Conservation (phyloP, 2,329 filamentous ascomycete genomes). For the Phialocephala subalpina region DNA sequence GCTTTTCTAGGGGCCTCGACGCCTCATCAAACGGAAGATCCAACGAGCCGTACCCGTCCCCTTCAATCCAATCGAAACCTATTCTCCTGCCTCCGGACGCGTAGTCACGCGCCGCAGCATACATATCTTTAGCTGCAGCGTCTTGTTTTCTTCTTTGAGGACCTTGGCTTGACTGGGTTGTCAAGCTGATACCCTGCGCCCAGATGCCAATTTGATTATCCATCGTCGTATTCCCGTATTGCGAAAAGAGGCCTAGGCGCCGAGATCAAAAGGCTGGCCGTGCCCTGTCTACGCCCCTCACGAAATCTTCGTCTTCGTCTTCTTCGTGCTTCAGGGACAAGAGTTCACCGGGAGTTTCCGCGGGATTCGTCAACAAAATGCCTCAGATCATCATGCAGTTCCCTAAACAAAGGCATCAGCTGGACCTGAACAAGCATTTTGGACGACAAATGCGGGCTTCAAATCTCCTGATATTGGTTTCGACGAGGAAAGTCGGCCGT, state of each 20-base stretch:
- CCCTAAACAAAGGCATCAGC: slow-evolving; percentile 20
- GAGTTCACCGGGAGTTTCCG: slow-evolving; percentile 15
- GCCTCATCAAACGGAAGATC: slow-evolving; percentile 10
- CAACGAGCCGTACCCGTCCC: background rate
- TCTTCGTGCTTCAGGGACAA: slow-evolving; percentile 10
- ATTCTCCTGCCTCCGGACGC: background rate
- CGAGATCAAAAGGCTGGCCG: slow-evolving; percentile 12
- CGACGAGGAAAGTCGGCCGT: background rate
- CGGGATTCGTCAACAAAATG: slow-evolving; percentile 25
- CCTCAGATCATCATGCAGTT: slow-evolving; percentile 28
- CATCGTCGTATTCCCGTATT: slow-evolving; percentile 9
- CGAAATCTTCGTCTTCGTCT: background rate
- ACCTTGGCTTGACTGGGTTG: background rate
- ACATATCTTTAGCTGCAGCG: background rate
- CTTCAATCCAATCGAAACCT: background rate
- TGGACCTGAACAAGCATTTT: slow-evolving; percentile 13
- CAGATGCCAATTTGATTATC: slow-evolving; percentile 14
- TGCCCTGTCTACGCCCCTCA: background rate
- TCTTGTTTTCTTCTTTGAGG: background rate
- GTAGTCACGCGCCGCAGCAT: slow-evolving; percentile 5
- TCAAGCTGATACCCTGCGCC: background rate
- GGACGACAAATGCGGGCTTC: slow-evolving; percentile 7
- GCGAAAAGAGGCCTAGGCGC: slow-evolving; percentile 11
- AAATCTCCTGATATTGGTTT: slow-evolving; percentile 11
- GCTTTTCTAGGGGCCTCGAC: slow-evolving; percentile 20